phyloP scores from a whole-genome alignment of 2,329 filamentous ascomycete species.

The Neophaeococcomyces mojaviensis region DNA sequence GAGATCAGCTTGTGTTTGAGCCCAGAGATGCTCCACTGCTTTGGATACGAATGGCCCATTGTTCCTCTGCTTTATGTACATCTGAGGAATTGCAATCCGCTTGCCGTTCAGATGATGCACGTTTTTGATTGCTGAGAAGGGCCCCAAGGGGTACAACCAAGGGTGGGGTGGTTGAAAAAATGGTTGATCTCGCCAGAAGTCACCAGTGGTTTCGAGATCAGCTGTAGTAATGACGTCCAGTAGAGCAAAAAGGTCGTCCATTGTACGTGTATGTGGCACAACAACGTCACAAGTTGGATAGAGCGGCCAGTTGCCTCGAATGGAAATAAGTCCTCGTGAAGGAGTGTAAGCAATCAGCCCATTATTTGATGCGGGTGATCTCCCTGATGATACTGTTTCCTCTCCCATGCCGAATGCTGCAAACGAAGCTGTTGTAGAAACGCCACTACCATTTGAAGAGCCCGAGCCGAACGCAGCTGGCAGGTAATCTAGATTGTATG shows the following conservation, averaged over 20 bases:
- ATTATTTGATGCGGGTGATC: slow-evolving; percentile 52
- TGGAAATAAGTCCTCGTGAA: slow-evolving; percentile 45
- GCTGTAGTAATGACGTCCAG: slow-evolving; percentile 42
- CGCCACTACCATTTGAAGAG: slow-evolving; percentile 51
- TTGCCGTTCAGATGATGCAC: slow-evolving; percentile 10
- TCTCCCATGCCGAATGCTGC: slow-evolving; percentile 47
- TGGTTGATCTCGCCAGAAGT: slow-evolving; percentile 50
- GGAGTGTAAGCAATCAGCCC: slow-evolving; percentile 50
- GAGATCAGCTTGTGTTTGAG: slow-evolving; percentile 23
- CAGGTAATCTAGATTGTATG: slow-evolving; percentile 48
- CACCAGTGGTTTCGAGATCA: slow-evolving; percentile 37
- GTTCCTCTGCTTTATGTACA: slow-evolving; percentile 8
- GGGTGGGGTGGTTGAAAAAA: slow-evolving; percentile 35
- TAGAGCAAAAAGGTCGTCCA: slow-evolving; percentile 44
- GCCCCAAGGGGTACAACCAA: slow-evolving; percentile 28
- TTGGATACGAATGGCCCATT: slow-evolving; percentile 2
- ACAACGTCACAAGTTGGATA: slow-evolving; percentile 51
- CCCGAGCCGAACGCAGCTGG: slow-evolving; percentile 51
- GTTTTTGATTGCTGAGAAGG: slow-evolving; percentile 28
- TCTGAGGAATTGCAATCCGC: slow-evolving; percentile 35
- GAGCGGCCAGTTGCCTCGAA: slow-evolving; percentile 48
- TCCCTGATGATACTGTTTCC: slow-evolving; percentile 51
- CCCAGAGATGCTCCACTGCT: slow-evolving; percentile 23
- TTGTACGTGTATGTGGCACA: slow-evolving; percentile 45
- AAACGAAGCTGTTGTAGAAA: slow-evolving; percentile 44